These are phyloP conservation scores for Xylariaceae sp. DNA, from an alignment of 2,329 filamentous ascomycete genomes.

Conservation along the genomic window DNA sequence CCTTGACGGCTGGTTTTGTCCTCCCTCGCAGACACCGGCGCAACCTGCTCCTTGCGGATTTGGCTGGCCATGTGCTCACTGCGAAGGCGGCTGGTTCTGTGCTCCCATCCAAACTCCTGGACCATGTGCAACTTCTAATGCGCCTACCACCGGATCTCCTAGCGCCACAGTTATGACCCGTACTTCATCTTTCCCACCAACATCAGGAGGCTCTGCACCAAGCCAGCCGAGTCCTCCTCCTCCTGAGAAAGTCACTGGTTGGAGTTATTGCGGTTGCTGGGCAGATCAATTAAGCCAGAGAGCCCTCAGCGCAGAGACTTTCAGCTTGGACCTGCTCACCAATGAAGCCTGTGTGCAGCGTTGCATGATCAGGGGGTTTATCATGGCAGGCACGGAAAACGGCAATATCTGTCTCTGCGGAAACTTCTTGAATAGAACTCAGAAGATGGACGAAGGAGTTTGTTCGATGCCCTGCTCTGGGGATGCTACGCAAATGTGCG, in stretches of 20 bases:
- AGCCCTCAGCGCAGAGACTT: slow-evolving; percentile 22
- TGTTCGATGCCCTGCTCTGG: slow-evolving; percentile 51
- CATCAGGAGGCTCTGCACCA: slow-evolving; percentile 4
- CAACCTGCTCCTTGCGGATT: slow-evolving; percentile 35
- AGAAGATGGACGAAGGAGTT: slow-evolving; percentile 40
- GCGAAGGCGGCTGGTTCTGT: slow-evolving; percentile 38
- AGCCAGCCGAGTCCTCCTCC: slow-evolving; percentile 20
- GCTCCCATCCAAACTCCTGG: slow-evolving; percentile 27
- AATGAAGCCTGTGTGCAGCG: slow-evolving; percentile 42
- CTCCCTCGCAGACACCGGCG: slow-evolving; percentile 34
- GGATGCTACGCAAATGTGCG: slow-evolving; percentile 46
- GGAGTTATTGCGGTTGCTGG: slow-evolving; percentile 34
- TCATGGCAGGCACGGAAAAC: slow-evolving; percentile 47
- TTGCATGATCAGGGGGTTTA: slow-evolving; percentile 44
- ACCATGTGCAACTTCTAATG: slow-evolving; percentile 15
- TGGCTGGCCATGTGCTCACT: slow-evolving; percentile 38
- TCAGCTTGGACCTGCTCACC: slow-evolving; percentile 22
- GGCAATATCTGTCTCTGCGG: slow-evolving; percentile 48
- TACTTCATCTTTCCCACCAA: not conserved
- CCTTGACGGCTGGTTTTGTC: slow-evolving; percentile 37
- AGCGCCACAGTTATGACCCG: not conserved
- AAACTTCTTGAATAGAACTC: slow-evolving; percentile 37
- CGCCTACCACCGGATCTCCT: slow-evolving; percentile 9
- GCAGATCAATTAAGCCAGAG: slow-evolving; percentile 26
- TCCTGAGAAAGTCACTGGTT: slow-evolving; percentile 24